These are phyloP conservation scores for Chrysochromulina parva DNA, from an alignment of 78 protist genomes.

Conservation along the genomic window DNA sequence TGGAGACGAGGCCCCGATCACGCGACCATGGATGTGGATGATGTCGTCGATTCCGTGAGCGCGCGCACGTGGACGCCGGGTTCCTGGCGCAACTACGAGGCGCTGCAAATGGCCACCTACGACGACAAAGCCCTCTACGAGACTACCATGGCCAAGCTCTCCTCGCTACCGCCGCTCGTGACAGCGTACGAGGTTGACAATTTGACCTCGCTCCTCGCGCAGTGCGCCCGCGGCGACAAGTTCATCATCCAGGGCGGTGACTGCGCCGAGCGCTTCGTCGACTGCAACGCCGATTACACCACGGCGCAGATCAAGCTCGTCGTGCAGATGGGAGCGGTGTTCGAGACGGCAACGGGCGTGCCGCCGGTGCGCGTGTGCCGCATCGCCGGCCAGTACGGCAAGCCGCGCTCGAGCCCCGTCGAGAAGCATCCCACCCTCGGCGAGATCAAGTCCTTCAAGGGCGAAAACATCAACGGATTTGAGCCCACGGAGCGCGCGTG, in stretches of 20 bases:
- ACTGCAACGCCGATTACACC: constrained; percentile 43
- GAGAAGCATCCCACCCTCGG: constrained; percentile 44
- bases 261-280: constrained; percentile 69
- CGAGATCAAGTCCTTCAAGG: constrained; percentile 35
- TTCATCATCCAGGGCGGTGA: constrained; percentile 77
- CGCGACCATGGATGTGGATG: neutral
- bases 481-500: constrained; percentile 47
- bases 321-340: constrained; percentile 62
- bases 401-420: constrained; percentile 52
- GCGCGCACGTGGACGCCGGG: constrained; percentile 31
- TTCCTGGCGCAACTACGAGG: constrained; percentile 38
- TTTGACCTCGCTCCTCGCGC: constrained; percentile 36
- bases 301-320: constrained; percentile 55
- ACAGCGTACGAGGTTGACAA: constrained; percentile 36
- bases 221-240: constrained; percentile 50
- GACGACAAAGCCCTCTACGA: constrained; percentile 6
- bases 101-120: constrained; percentile 61
- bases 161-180: constrained; percentile 60
- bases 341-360: constrained; percentile 41
- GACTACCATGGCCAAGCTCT: neutral
- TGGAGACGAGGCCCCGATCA: too few species aligned
- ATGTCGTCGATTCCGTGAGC: neutral
- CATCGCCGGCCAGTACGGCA: constrained; percentile 70
- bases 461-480: constrained; percentile 68
- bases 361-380: constrained; percentile 67